phyloP scores from a whole-genome alignment of 805 yeast genomes.

The Candida germanica region DNA sequence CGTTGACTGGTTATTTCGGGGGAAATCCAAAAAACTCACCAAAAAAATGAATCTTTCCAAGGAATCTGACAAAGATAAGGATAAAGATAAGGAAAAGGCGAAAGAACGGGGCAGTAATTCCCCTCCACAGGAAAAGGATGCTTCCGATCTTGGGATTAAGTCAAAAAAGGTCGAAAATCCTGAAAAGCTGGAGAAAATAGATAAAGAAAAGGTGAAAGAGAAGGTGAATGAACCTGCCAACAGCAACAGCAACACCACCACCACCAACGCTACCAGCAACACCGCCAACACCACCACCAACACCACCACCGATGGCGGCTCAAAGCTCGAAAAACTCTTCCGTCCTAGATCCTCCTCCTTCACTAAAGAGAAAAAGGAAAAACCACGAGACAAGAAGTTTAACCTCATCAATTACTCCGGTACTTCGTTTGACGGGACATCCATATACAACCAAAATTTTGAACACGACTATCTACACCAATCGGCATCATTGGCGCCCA shows the following conservation, averaged over 20 bases:
- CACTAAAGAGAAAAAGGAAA: conserved; percentile 3
- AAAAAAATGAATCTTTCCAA: conserved; percentile 34
- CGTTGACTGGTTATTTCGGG: conserved; percentile 82
- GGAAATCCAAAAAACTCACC: conserved; percentile 60
- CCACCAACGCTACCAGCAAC: neutral
- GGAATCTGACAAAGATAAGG: conserved; percentile 11
- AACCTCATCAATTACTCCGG: conserved; percentile 14
- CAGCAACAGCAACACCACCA: neutral
- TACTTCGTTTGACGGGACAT: conserved; percentile 12
- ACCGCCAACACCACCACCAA: neutral
- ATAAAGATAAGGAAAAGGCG: conserved; percentile 8
- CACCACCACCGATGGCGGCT: neutral
- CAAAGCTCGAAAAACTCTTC: conserved; percentile 13
- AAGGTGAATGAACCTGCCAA: neutral
- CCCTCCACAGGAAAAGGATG: neutral
- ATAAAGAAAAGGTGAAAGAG: neutral
- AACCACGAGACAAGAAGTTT: conserved; percentile 8
- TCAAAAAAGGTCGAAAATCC: neutral
- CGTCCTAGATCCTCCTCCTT: conserved; percentile 11
- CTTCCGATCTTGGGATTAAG: neutral
- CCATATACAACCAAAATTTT: conserved; percentile 9
- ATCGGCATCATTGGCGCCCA: neutral
- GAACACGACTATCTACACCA: conserved; percentile 9
- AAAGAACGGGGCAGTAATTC: neutral
- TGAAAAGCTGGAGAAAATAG: neutral